Evolutionary conservation across 2,329 filamentous ascomycete genomes (phyloP), one percentile per base, ranked within the genome.

Genomic region (Chaetomium sp.): DNA sequence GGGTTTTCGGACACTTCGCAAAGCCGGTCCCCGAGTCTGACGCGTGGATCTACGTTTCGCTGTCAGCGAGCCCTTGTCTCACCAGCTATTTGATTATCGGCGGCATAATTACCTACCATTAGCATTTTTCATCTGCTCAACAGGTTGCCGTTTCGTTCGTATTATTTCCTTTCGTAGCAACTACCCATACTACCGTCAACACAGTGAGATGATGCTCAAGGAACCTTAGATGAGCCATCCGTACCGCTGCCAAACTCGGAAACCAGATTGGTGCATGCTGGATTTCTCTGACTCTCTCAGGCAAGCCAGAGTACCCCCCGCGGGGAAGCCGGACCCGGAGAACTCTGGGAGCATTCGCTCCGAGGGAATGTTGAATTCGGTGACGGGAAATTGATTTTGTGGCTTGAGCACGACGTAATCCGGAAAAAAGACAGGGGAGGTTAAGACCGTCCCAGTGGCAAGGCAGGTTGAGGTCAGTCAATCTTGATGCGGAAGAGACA

Each of bases 131-230:
- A n/a, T 50, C 47, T 49, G 13, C 42, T 47, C 42, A 47, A 47
- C 42, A 21, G 6, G 42, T 21, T 10, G 42, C 42, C 3, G 27
- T 47, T 47, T 13, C 10, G 42, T 21, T 21, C 42, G 53, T 27
- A 35, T 55, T 23, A 29, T 27, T 29, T n/a, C 21, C 35, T 10
- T 57, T 42, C 1, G 54, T 45, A 57, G 35, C 54, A 10, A 29
- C 54, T 2, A 33, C 33, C 33, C 54, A 45, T n/a, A 57, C 54
- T 29, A 21, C 54, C 35, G 54, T 57, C 54, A 57, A 12, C 7
- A 9, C 54, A n/a, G n/a, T n/a, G 33, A 29, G 16, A 29, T 45
- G 35, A 57, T 33, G 54, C 54, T 45, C 54, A 9, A 33, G 45
- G 33, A 57, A 57, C n/a, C n/a, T n/a, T n/a, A 19, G 2, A 23